Conservation (phyloP, 345 rosid genomes). For the Schrenkiella parvula region DNA sequence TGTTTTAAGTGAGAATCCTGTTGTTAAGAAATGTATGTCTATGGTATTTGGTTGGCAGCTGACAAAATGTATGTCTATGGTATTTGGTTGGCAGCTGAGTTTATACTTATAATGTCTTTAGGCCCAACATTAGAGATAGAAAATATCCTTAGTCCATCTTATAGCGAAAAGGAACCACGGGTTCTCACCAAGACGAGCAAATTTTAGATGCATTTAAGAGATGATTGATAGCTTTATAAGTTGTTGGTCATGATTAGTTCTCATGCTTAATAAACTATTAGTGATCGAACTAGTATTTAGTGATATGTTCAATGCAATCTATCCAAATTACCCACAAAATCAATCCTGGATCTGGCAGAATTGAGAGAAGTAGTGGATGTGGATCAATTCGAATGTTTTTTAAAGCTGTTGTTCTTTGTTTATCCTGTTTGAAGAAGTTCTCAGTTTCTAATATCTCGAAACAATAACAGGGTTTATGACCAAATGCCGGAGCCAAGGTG, state of each 20-base stretch:
- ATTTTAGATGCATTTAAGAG: neutral
- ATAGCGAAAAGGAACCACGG: neutral
- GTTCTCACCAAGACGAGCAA: neutral
- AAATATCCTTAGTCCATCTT: neutral
- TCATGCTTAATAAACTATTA: neutral
- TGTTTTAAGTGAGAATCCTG: neutral
- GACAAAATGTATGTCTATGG: neutral
- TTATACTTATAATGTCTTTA: neutral
- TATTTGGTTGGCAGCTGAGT: neutral
- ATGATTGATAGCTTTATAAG: neutral
- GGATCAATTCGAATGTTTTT: neutral
- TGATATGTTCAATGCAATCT: neutral
- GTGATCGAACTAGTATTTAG: neutral
- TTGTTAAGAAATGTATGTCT: neutral
- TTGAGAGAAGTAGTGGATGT: neutral
- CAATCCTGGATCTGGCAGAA: neutral
- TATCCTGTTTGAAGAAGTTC: neutral
- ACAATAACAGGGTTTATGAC: constrained; percentile 79
- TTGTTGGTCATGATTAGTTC: neutral
- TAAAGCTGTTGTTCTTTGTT: neutral
- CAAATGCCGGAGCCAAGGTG: constrained; percentile 99
- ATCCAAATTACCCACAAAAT: neutral
- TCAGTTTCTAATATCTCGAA: neutral
- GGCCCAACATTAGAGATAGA: neutral
- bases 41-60: neutral